These are phyloP conservation scores for Meyerozyma guilliermondii DNA, from an alignment of 1,139 yeast genomes.

Conservation along the genomic window DNA sequence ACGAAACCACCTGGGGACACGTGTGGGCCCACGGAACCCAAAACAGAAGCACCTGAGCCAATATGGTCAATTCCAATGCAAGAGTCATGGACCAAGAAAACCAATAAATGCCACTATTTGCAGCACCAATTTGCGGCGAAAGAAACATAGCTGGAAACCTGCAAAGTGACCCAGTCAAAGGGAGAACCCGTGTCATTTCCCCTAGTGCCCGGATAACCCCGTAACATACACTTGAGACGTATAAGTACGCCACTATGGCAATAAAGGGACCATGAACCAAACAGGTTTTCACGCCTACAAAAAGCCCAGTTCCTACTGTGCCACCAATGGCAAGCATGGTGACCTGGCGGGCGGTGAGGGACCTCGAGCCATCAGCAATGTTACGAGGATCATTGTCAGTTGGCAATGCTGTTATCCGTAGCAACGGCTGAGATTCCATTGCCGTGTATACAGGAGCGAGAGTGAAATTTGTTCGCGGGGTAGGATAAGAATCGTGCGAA, in stretches of 20 bases:
- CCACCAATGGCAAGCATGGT: slow-evolving; percentile 24
- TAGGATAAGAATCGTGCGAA: not conserved
- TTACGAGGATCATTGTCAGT: no score
- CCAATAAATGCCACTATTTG: slow-evolving; percentile 22
- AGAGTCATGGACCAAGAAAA: slow-evolving; percentile 23
- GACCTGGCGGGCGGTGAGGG: slow-evolving; percentile 14
- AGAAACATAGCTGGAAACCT: slow-evolving; percentile 17
- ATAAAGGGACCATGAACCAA: slow-evolving; percentile 16
- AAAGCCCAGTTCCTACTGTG: slow-evolving; percentile 25
- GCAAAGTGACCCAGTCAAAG: slow-evolving; percentile 19
- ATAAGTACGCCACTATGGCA: slow-evolving; percentile 14
- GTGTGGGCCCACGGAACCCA: slow-evolving; percentile 8
- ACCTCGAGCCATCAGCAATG: not conserved
- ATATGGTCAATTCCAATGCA: slow-evolving; percentile 19
- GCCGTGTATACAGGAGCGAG: not conserved
- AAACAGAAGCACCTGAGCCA: slow-evolving; percentile 12
- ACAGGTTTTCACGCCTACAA: slow-evolving; percentile 14
- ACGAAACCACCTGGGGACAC: not conserved
- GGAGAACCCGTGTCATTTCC: slow-evolving; percentile 17
- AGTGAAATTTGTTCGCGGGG: not conserved
- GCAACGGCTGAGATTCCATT: not conserved
- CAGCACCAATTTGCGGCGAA: slow-evolving; percentile 14
- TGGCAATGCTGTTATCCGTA: no score
- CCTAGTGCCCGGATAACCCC: slow-evolving; percentile 17
- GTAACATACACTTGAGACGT: slow-evolving; percentile 14